These are phyloP conservation scores for Cyberlindnera saturnus DNA, from an alignment of 805 yeast genomes.

Conservation along the genomic window DNA sequence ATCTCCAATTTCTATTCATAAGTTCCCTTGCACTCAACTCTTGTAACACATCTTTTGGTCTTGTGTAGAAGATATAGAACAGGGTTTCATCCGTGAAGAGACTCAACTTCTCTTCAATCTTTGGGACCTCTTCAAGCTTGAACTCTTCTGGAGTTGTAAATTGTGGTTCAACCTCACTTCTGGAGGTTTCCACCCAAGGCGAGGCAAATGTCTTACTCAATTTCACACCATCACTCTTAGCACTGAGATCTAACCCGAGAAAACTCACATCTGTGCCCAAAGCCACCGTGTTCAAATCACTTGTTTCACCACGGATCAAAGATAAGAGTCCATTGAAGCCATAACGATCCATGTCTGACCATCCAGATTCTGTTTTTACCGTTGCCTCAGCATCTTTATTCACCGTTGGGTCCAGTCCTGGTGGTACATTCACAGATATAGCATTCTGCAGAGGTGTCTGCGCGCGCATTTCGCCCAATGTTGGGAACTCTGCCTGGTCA, in stretches of 20 bases:
- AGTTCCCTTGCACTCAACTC: constrained; percentile 91
- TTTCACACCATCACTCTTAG: constrained; percentile 29
- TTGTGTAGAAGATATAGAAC: constrained; percentile 88
- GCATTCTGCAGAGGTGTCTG: background rate
- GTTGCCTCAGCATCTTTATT: background rate
- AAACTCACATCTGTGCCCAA: constrained; percentile 70
- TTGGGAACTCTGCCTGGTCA: constrained; percentile 1
- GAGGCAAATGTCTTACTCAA: constrained; percentile 69
- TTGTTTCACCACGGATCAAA: constrained; percentile 54
- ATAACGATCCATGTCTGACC: constrained; percentile 49
- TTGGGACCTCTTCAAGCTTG: constrained; percentile 8
- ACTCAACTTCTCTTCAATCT: constrained; percentile 39
- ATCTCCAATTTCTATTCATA: constrained; percentile 92
- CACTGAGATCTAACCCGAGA: constrained; percentile 55
- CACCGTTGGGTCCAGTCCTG: background rate
- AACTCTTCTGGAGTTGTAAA: constrained; percentile 53
- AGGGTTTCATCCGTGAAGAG: constrained; percentile 85
- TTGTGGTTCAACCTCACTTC: constrained; percentile 85
- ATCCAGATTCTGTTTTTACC: constrained; percentile 12
- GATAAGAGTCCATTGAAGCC: constrained; percentile 63
- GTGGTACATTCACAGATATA: background rate
- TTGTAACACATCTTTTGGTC: constrained; percentile 88
- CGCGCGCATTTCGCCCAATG: background rate
- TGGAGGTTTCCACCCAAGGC: constrained; percentile 92
- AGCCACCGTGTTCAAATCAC: constrained; percentile 59